phyloP scores from a whole-genome alignment of 352 stramenopile genomes.

The Phytophthora hybrid region DNA sequence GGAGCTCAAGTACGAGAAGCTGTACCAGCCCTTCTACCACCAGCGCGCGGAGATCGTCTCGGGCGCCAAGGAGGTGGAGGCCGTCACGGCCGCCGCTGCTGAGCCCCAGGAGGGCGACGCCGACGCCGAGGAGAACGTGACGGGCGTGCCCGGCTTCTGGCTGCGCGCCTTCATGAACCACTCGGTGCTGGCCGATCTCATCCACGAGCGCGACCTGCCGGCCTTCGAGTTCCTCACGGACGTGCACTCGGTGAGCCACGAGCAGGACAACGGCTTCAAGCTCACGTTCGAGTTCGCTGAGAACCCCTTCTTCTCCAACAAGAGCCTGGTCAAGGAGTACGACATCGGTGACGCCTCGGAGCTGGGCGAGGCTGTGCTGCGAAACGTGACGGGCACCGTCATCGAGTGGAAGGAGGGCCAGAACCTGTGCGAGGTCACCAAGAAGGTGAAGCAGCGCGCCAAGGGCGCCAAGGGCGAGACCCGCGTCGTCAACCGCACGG shows the following conservation, averaged over 20 bases:
- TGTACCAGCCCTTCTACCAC: slow-evolving; percentile 86
- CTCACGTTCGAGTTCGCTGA: slow-evolving; percentile 83
- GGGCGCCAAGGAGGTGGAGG: slow-evolving; percentile 79
- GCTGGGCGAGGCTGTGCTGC: slow-evolving; percentile 79
- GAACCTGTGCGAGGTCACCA: slow-evolving; percentile 86
- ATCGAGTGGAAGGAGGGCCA: slow-evolving; percentile 88
- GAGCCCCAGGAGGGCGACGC: slow-evolving; percentile 50
- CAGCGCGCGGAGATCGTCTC: slow-evolving; percentile 81
- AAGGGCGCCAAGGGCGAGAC: slow-evolving; percentile 83
- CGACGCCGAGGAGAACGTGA: slow-evolving; percentile 61
- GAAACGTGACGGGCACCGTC: slow-evolving; percentile 74
- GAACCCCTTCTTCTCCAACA: slow-evolving; percentile 87
- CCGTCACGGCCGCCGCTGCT: slow-evolving; percentile 55
- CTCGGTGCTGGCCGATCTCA: slow-evolving; percentile 79
- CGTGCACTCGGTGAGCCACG: slow-evolving; percentile 79
- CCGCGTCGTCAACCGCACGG: slow-evolving; percentile 79
- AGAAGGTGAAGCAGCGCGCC: slow-evolving; percentile 89
- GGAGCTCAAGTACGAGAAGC: slow-evolving; percentile 91
- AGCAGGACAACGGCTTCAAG: slow-evolving; percentile 88
- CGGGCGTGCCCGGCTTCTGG: slow-evolving; percentile 89
- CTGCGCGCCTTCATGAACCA: slow-evolving; percentile 88
- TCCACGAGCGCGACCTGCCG: slow-evolving; percentile 83
- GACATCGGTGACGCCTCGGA: slow-evolving; percentile 87
- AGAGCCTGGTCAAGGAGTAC: slow-evolving; percentile 85
- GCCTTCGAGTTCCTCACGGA: slow-evolving; percentile 83